Conservation (phyloP, 352 stramenopile genomes). For the Saprolegnia parasitica region DNA sequence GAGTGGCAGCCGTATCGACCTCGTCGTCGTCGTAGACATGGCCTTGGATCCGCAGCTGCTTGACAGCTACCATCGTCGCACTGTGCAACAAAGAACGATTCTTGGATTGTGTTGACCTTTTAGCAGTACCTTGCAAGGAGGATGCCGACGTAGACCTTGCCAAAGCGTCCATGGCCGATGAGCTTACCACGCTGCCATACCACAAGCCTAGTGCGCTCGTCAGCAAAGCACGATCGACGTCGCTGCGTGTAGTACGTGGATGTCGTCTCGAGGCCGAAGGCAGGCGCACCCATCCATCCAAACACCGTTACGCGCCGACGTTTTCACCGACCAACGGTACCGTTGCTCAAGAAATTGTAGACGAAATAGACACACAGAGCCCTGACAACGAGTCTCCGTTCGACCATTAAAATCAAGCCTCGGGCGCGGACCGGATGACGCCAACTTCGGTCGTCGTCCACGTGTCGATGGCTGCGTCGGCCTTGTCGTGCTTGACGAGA, state of each 20-base stretch:
- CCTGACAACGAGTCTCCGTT: not conserved
- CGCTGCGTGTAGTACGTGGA: too few species aligned
- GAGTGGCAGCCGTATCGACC: conserved; percentile 49
- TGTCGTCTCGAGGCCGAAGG: too few species aligned
- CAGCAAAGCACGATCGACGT: too few species aligned
- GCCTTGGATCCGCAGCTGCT: conserved; percentile 82
- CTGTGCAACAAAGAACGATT: conserved; percentile 31
- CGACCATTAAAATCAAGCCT: not conserved
- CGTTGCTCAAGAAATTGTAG: too few species aligned
- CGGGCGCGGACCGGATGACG: not conserved
- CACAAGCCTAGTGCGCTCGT: too few species aligned
- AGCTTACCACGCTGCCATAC: conserved; percentile 62
- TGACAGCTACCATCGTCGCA: conserved; percentile 80
- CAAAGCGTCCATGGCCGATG: conserved; percentile 67
- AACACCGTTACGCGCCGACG: too few species aligned
- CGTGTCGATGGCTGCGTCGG: conserved; percentile 16
- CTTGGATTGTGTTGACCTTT: not conserved
- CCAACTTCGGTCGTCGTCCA: conserved; percentile 11
- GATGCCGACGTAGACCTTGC: conserved; percentile 64
- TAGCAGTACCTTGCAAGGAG: conserved; percentile 47
- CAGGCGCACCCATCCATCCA: too few species aligned
- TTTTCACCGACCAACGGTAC: too few species aligned
- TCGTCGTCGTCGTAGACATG: conserved; percentile 65
- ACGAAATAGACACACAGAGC: too few species aligned
- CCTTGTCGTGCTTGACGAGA: conserved; percentile 28